Evolutionary conservation across 129 eudicot genomes (phyloP), one percentile per base, ranked within the genome.

Genomic region (Arctium lappa): DNA sequence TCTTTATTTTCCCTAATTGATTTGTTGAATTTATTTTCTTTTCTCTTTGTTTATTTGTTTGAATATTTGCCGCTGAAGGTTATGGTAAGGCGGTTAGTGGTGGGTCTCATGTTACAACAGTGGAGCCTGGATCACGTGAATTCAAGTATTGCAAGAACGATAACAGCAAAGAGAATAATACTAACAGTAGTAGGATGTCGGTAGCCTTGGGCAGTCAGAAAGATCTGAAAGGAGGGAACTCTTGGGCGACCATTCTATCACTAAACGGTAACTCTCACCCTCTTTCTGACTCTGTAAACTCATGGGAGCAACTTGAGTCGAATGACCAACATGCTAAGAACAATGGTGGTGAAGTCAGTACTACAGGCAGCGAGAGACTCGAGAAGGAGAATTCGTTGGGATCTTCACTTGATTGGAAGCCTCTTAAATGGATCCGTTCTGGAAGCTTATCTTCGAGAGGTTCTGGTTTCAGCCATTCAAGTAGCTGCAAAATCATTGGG

Each of bases 391-490:
- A 72, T 72, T 81, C 91, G 5, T 73, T 90, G 76, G 92, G 89
- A 11, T 83, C 86, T 40, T 83, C 95, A 0, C 73, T 88, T 44
- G 94, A 93, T 82, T 90, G 98, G 99, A 92, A 93, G 82, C 88
- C 97, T 38, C 75, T 96, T 32, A 96, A 96, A 77, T 96, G 99
- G 99, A 86, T 87, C 2, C 89, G 97, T 22, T 88, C 97, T 1
- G 97, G 97, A 77, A 93, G 98, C 77, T 82, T 93, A 85, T 85
- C 98, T 8, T 93, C 95, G 1, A 86, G 97, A 81, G 91, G 93
- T 30, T 88, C 95, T 81, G 94, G 93, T 86, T 85, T 91, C 50
- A 91, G 90, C 72, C 92, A 85, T 81, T 90, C 97, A 18, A 93
- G 92, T 87, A 88, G 93, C 86, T 89, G 92, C 39, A 95, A 91